Conservation (phyloP, 2,329 filamentous ascomycete species). For the Emydomyces testavorans region DNA sequence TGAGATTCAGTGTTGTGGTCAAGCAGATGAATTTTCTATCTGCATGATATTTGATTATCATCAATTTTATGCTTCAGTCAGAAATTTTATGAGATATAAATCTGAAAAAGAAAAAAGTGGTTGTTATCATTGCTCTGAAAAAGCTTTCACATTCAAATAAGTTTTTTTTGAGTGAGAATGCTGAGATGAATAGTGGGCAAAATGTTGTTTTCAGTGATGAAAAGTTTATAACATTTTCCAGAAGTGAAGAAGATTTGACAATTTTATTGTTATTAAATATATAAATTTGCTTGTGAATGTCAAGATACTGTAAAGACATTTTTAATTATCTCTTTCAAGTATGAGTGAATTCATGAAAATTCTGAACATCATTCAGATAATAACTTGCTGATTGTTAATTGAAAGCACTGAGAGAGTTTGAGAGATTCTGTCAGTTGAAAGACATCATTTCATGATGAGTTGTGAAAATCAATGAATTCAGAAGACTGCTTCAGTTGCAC, state of each 20-base stretch:
- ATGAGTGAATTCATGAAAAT: too few species aligned
- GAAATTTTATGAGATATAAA: not conserved
- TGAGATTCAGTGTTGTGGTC: not conserved
- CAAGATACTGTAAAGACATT: too few species aligned
- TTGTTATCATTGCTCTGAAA: not conserved
- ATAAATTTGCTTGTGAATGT: too few species aligned
- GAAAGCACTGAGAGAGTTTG: too few species aligned
- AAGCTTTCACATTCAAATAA: not conserved
- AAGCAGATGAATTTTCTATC: not conserved
- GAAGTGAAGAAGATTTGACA: not conserved
- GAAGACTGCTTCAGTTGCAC: too few species aligned
- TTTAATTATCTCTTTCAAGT: too few species aligned
- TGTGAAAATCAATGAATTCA: too few species aligned
- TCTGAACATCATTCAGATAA: too few species aligned
- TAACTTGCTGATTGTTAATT: too few species aligned
- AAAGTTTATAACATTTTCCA: slow-evolving; percentile 1
- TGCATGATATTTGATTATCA: not conserved
- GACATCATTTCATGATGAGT: too few species aligned
- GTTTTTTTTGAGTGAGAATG: not conserved
- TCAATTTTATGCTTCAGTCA: not conserved
- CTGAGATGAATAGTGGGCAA: not conserved
- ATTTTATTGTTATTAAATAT: slow-evolving; percentile 4
- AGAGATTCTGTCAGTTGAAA: too few species aligned
- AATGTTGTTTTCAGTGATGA: not conserved
- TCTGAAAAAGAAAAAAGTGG: not conserved